phyloP scores from a whole-genome alignment of 179 eudicot species.

The Patellifolia procumbens region DNA sequence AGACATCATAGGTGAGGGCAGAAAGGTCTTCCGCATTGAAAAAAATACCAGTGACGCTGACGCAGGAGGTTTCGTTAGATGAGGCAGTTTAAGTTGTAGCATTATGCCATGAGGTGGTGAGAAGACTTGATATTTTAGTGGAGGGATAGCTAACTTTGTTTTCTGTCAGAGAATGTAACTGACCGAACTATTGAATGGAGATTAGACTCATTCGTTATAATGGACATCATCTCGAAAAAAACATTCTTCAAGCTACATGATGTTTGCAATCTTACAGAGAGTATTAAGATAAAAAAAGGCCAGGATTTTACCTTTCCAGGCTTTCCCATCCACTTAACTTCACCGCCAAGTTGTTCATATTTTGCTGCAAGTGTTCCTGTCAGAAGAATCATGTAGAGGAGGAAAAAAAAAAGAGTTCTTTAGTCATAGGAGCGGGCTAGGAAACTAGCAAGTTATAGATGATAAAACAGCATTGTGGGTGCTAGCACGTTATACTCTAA shows the following conservation, averaged over 20 bases:
- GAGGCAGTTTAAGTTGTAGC: not conserved
- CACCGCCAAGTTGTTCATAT: constrained; percentile 89
- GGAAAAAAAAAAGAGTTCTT: not conserved
- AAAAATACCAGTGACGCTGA: too few species aligned
- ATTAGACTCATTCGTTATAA: too few species aligned
- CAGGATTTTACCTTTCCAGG: constrained; percentile 69
- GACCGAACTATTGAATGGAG: not conserved
- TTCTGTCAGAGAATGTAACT: not conserved
- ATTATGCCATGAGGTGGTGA: not conserved
- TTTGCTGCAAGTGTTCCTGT: constrained; percentile 81
- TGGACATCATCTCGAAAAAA: too few species aligned
- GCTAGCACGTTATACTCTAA: not conserved
- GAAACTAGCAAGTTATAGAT: constrained; percentile 12
- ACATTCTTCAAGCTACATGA: not conserved
- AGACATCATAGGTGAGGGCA: not conserved
- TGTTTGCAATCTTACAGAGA: not conserved
- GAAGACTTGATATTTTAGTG: not conserved
- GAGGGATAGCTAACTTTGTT: not conserved
- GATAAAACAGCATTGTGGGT: not conserved
- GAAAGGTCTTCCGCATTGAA: not conserved
- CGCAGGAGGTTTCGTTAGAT: too few species aligned
- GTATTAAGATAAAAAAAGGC: not conserved
- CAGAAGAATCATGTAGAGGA: constrained; percentile 7
- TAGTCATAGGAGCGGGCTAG: not conserved
- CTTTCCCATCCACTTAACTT: constrained; percentile 99